Evolutionary conservation across 192 early-diverging fungal species (phyloP).

Genomic region (Rhizophlyctis rosea): DNA sequence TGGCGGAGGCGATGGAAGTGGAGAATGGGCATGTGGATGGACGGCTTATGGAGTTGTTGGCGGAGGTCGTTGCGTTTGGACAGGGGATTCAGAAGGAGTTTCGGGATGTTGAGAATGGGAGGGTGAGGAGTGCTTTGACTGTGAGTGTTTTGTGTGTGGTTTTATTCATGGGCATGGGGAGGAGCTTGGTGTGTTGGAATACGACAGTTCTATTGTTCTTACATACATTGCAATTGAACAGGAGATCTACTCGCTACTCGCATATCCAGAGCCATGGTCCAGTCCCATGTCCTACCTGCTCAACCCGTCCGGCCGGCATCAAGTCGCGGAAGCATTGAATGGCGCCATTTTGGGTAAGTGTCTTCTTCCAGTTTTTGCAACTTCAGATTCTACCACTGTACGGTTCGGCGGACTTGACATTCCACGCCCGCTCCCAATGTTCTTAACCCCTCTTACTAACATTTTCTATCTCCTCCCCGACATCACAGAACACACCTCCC

Average conservation of each 20-base stretch:
- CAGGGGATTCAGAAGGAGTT: constrained; percentile 58
- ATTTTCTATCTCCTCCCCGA: background rate
- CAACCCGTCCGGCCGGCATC: constrained; percentile 8
- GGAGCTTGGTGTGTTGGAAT: background rate
- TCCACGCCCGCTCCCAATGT: no score
- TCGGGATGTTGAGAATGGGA: constrained; percentile 34
- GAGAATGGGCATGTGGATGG: constrained; percentile 19
- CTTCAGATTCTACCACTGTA: no score
- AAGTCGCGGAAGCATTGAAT: constrained; percentile 32
- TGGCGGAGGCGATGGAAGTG: constrained; percentile 31
- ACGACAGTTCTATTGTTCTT: background rate
- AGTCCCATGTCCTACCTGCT: constrained; percentile 31
- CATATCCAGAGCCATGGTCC: constrained; percentile 26
- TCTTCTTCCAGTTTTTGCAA: no score
- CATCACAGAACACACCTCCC: background rate
- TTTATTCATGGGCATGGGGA: no score
- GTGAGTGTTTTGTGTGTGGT: no score
- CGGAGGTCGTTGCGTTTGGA: constrained; percentile 41
- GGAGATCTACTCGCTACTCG: constrained; percentile 39
- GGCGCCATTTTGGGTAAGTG: constrained; percentile 29
- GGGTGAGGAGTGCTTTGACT: constrained; percentile 42
- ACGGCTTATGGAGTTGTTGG: constrained; percentile 37
- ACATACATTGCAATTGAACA: background rate
- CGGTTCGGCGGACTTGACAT: no score
- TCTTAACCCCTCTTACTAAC: no score